A percentile compares a stretch with the other conserved stretches of the same genome.
phyloP scores from a whole-genome alignment of 2,329 filamentous ascomycete genomes.

The Alternaria longipes region DNA sequence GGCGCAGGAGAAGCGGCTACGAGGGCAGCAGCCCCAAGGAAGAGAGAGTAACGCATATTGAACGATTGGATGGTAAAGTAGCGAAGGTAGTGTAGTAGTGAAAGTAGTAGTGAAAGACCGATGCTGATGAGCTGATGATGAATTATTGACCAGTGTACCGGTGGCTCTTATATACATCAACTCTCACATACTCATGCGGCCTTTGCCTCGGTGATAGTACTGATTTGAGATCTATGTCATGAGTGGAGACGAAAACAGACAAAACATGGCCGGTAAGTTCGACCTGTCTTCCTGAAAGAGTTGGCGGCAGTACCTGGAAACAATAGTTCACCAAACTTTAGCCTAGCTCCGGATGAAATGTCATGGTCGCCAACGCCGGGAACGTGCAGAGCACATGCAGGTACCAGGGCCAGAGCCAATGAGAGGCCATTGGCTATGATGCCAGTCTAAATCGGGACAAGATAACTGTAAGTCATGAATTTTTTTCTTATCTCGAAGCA shows the following conservation, averaged over 20 bases:
- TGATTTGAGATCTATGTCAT: constrained; percentile 17
- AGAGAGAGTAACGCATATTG: constrained; percentile 32
- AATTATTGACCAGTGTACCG: background rate
- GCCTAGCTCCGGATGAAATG: constrained; percentile 14
- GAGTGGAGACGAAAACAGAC: constrained; percentile 7
- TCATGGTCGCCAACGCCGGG: constrained; percentile 15
- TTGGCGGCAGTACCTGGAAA: constrained; percentile 11
- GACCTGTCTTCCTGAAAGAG: constrained; percentile 11
- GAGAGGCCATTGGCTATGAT: background rate
- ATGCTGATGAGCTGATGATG: constrained; percentile 16
- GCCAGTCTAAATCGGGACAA: background rate
- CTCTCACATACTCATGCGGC: background rate
- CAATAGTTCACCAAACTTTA: constrained; percentile 18
- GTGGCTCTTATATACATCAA: constrained; percentile 14
- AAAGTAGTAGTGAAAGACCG: constrained; percentile 14
- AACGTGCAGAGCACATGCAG: constrained; percentile 14
- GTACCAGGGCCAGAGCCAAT: constrained; percentile 6
- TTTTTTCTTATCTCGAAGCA: background rate
- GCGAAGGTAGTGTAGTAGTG: constrained; percentile 2
- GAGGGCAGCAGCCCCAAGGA: constrained; percentile 35
- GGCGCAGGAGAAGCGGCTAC: constrained; percentile 34
- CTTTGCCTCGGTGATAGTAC: constrained; percentile 3
- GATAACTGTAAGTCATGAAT: background rate
- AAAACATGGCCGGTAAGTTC: constrained; percentile 4
- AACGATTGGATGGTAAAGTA: constrained; percentile 11